Evolutionary conservation across 192 early-diverging fungal species (phyloP).

Genomic region (Podila clonocystis): DNA sequence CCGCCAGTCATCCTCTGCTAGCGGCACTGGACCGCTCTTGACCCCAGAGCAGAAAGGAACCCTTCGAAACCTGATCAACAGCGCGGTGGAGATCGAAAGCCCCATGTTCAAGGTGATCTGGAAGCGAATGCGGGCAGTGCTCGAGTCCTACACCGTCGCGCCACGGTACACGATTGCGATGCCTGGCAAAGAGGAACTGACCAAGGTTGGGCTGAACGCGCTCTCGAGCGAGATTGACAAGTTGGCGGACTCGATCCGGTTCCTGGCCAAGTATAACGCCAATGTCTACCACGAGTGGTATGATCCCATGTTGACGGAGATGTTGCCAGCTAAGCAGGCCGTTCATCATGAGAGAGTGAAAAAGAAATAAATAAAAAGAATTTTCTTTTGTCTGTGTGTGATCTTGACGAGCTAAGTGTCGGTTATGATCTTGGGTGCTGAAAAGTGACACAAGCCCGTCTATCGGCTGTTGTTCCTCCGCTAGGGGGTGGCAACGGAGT

Average conservation of each 20-base stretch:
- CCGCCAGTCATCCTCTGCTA: not conserved
- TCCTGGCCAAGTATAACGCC: slow-evolving; percentile 67
- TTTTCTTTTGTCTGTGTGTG: not conserved
- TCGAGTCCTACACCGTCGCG: slow-evolving; percentile 28
- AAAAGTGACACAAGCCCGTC: too few species aligned
- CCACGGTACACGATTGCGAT: slow-evolving; percentile 30
- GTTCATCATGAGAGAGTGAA: not conserved
- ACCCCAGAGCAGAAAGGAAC: slow-evolving; percentile 14
- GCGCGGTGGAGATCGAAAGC: slow-evolving; percentile 56
- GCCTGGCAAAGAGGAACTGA: slow-evolving; percentile 54
- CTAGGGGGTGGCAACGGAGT: too few species aligned
- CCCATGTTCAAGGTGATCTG: slow-evolving; percentile 63
- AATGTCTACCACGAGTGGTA: slow-evolving; percentile 67
- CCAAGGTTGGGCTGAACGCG: slow-evolving; percentile 59
- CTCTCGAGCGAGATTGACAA: slow-evolving; percentile 61
- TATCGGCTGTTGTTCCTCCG: too few species aligned
- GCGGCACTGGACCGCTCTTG: not conserved
- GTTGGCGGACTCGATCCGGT: slow-evolving; percentile 52
- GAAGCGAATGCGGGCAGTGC: slow-evolving; percentile 52
- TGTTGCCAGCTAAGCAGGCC: not conserved
- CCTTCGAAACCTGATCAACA: slow-evolving; percentile 52
- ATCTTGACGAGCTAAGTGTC: too few species aligned
- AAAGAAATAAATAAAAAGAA: not conserved
- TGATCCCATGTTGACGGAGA: slow-evolving; percentile 59
- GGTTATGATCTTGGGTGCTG: too few species aligned